These are phyloP conservation scores for Aspergillus tanneri DNA, from an alignment of 2,329 filamentous ascomycete species.

Conservation along the genomic window DNA sequence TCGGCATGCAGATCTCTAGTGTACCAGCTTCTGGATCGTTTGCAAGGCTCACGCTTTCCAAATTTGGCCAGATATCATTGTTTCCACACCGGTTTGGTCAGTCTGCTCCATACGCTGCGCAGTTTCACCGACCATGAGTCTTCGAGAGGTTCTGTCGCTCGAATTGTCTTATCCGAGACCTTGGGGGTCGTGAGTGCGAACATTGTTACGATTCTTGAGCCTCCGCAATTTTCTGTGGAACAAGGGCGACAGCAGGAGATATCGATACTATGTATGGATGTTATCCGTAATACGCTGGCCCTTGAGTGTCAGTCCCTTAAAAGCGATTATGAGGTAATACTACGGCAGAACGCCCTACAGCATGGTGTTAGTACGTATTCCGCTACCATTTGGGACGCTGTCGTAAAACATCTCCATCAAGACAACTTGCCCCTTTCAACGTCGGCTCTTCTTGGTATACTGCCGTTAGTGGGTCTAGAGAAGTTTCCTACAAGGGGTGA, in stretches of 20 bases:
- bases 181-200: conserved; percentile 48
- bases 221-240: conserved; percentile 50
- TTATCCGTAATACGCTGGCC: conserved; percentile 65
- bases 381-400: conserved; percentile 73
- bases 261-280: conserved; percentile 58
- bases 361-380: conserved; percentile 69
- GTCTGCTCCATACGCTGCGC: conserved; percentile 47
- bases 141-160: conserved; percentile 46
- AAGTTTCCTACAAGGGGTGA: conserved; percentile 59
- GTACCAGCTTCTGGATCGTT: conserved; percentile 67
- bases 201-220: conserved; percentile 59
- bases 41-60: conserved; percentile 44
- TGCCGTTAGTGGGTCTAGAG: conserved; percentile 72
- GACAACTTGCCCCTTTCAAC: conserved; percentile 71
- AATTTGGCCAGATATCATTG: conserved; percentile 47
- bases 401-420: conserved; percentile 66
- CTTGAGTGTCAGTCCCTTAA: conserved; percentile 70
- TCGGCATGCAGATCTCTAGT: conserved; percentile 79
- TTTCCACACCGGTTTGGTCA: conserved; percentile 46
- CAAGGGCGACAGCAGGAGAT: conserved; percentile 54
- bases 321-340: conserved; percentile 67
- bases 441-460: conserved; percentile 68
- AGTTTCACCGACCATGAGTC: conserved; percentile 50
- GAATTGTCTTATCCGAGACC: conserved; percentile 50
- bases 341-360: conserved; percentile 60